Conservation (phyloP, 2,329 filamentous ascomycete species). For the Neofusicoccum parvum region DNA sequence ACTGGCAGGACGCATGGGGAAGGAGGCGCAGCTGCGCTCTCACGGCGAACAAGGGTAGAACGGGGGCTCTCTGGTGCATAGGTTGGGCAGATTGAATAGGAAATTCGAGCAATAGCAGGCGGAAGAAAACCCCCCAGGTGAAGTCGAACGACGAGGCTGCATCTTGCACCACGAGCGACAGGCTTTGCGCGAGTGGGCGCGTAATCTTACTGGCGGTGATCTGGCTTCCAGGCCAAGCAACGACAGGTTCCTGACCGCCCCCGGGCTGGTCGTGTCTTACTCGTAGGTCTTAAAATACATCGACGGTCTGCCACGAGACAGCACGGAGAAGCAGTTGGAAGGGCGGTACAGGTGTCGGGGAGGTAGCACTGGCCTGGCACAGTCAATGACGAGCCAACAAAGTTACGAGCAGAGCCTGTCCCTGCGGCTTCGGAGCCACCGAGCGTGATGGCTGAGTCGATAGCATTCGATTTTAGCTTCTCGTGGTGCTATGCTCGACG, state of each 20-base stretch:
- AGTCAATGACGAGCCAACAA: background rate
- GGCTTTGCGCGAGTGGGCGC: background rate
- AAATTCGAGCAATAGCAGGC: background rate
- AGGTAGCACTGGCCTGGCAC: background rate
- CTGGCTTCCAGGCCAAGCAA: background rate
- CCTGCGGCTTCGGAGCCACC: background rate
- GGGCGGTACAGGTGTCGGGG: background rate
- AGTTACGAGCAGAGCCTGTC: background rate
- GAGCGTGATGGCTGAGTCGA: background rate
- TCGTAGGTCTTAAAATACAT: too few relatives aligned
- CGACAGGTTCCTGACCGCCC: too few relatives aligned
- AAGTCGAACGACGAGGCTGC: background rate
- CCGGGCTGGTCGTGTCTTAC: too few relatives aligned
- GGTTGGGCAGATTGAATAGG: conserved; percentile 18
- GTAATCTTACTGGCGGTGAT: background rate
- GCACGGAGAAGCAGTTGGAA: background rate
- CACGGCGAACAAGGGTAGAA: background rate
- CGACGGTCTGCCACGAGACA: background rate
- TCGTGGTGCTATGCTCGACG: background rate
- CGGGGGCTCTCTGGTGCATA: conserved; percentile 3
- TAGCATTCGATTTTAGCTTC: background rate
- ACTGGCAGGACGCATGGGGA: background rate
- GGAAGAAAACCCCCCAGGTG: background rate
- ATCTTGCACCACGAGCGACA: background rate
- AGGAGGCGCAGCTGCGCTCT: conserved; percentile 1